phyloP scores from a whole-genome alignment of 129 eudicot species.

The Helichrysum umbraculigerum region DNA sequence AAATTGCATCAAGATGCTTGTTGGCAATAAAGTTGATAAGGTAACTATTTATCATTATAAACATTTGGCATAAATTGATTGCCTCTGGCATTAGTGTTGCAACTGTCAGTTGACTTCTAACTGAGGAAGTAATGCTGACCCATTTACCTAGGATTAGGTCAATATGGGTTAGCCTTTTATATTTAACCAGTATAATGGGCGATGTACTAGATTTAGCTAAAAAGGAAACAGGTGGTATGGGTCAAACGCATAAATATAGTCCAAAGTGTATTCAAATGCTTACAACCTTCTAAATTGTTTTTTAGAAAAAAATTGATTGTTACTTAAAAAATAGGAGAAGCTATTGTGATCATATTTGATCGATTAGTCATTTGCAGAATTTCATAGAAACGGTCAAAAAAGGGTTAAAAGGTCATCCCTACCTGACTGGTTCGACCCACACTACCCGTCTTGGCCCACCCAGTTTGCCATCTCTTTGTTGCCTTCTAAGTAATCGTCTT shows the following conservation, averaged over 20 bases:
- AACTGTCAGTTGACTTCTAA: not conserved
- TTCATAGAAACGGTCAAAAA: too few relatives aligned
- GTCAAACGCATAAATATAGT: not conserved
- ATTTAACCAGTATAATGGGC: not conserved
- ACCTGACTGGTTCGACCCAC: too few relatives aligned
- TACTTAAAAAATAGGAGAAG: too few relatives aligned
- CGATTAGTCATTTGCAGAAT: too few relatives aligned
- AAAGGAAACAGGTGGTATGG: not conserved
- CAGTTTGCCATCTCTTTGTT: not conserved
- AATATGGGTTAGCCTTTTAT: not conserved
- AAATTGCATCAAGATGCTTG: constrained; percentile 98
- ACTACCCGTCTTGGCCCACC: not conserved
- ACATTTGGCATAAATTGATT: not conserved
- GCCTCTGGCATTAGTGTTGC: not conserved
- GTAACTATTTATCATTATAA: constrained; percentile 30
- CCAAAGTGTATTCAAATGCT: not conserved
- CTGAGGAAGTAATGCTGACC: not conserved
- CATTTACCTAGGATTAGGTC: not conserved
- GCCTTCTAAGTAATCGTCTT: not conserved
- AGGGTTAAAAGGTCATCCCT: too few relatives aligned
- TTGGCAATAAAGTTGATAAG: constrained; percentile 98
- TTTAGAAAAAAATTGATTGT: too few relatives aligned
- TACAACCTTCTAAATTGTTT: too few relatives aligned
- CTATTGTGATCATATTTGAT: too few relatives aligned
- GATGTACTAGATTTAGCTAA: not conserved